phyloP scores from a whole-genome alignment of 495 filamentous ascomycete genomes.

The Trichoderma asperelloides region DNA sequence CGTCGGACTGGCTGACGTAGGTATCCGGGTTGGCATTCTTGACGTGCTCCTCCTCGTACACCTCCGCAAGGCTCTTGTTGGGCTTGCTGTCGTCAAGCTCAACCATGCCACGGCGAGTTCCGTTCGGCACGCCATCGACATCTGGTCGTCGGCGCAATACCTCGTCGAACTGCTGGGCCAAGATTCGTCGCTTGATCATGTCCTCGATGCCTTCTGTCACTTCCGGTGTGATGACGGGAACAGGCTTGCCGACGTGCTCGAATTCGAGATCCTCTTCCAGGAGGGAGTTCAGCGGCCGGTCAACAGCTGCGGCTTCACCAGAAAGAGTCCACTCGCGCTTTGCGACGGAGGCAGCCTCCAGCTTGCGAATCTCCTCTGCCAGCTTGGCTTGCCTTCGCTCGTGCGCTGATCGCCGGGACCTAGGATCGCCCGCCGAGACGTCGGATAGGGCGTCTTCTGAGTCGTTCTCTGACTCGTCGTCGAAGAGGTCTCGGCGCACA shows the following conservation, averaged over 20 bases:
- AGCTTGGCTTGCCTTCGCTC: constrained; percentile 80
- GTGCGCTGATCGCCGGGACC: constrained; percentile 60
- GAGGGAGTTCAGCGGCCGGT: constrained; percentile 81
- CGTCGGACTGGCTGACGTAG: constrained; percentile 70
- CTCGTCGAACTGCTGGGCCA: constrained; percentile 89
- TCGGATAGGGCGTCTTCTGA: constrained; percentile 47
- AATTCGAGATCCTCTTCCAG: constrained; percentile 95
- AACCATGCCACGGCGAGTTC: constrained; percentile 54
- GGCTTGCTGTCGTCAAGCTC: constrained; percentile 84
- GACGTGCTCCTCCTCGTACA: constrained; percentile 90
- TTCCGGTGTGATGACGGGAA: constrained; percentile 90
- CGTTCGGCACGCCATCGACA: constrained; percentile 43
- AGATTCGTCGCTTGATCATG: constrained; percentile 86
- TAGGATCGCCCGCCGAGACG: constrained; percentile 45
- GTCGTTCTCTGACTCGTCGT: constrained; percentile 58
- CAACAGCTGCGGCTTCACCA: constrained; percentile 76
- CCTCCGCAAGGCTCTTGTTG: constrained; percentile 76
- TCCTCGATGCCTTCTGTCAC: constrained; percentile 87
- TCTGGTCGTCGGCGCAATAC: constrained; percentile 75
- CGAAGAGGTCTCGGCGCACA: constrained; percentile 86
- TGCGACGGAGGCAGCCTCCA: constrained; percentile 82
- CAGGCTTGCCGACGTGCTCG: constrained; percentile 89
- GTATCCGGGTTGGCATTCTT: constrained; percentile 65
- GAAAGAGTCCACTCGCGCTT: constrained; percentile 87
- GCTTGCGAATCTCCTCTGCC: constrained; percentile 77